A percentile compares a stretch with the other conserved stretches of the same genome.
These are phyloP conservation scores for Vaccinium corymbosum DNA, from an alignment of 148 eudicot genomes.

Conservation along the genomic window DNA sequence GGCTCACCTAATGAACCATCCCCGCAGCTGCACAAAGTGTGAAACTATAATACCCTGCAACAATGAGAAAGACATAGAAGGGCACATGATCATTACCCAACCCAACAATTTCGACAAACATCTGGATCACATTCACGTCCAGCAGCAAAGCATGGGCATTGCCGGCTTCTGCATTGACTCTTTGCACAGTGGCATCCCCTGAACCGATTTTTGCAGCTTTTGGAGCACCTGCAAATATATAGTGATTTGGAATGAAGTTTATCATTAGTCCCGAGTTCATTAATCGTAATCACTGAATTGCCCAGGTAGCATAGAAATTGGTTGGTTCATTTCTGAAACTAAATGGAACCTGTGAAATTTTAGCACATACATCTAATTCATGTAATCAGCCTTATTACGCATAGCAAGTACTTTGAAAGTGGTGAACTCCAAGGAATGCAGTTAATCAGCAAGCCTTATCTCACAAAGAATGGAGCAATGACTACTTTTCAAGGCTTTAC, in stretches of 20 bases:
- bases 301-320: background rate
- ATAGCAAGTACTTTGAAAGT: background rate
- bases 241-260: background rate
- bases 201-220: constrained; percentile 83
- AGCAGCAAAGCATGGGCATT: constrained; percentile 97
- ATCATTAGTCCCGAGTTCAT: background rate
- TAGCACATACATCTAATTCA: background rate
- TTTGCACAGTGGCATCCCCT: constrained; percentile 99
- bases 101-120: constrained; percentile 98
- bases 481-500: background rate
- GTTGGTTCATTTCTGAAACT: background rate
- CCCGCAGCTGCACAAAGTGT: constrained; percentile 62
- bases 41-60: background rate
- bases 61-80: background rate
- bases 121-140: constrained; percentile 99
- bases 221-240: constrained; percentile 68
- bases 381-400: background rate
- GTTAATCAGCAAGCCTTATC: background rate
- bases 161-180: constrained; percentile 93
- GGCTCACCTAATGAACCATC: constrained; percentile 85
- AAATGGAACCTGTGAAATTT: background rate
- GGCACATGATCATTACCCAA: constrained; percentile 49
- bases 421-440: constrained; percentile 7
- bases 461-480: background rate
- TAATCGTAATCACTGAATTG: background rate